Conservation (phyloP, 306 rosid species). For the Cyamopsis tetragonoloba region DNA sequence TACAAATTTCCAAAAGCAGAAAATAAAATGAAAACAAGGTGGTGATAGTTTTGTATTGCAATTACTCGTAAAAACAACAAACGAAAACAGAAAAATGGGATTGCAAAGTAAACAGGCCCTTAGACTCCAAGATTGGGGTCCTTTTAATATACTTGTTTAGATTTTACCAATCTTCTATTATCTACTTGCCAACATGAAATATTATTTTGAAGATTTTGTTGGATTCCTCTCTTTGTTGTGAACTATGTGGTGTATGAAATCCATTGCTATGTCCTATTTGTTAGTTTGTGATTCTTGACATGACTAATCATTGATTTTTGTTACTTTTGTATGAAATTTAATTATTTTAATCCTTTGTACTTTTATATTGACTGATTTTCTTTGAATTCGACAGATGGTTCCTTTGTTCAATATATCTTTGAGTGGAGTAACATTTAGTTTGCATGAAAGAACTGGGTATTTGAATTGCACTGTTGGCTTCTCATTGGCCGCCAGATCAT, state of each 20-base stretch:
- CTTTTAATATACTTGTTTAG: not conserved
- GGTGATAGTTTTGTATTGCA: too few species aligned
- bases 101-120: too few species aligned
- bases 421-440: conserved; percentile 62
- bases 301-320: not conserved
- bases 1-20: too few species aligned
- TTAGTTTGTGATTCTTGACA: conserved; percentile 7
- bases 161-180: not conserved
- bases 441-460: conserved; percentile 75
- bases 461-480: conserved; percentile 67
- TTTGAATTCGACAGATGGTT: conserved; percentile 73
- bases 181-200: not conserved
- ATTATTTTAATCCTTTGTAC: not conserved
- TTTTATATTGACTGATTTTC: conserved; percentile 16
- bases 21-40: too few species aligned
- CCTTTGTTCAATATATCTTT: conserved; percentile 90
- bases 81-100: too few species aligned
- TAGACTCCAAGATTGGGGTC: not conserved
- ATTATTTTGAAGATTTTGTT: not conserved
- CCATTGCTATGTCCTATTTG: not conserved
- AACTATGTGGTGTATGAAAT: not conserved
- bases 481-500: conserved; percentile 86
- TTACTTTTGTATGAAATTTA: conserved; percentile 6
- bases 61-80: too few species aligned
- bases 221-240: not conserved